A percentile compares a stretch with the other conserved stretches of the same genome.
Conservation (phyloP, 2,329 filamentous ascomycete genomes). For the Dothideomycetes sp. region DNA sequence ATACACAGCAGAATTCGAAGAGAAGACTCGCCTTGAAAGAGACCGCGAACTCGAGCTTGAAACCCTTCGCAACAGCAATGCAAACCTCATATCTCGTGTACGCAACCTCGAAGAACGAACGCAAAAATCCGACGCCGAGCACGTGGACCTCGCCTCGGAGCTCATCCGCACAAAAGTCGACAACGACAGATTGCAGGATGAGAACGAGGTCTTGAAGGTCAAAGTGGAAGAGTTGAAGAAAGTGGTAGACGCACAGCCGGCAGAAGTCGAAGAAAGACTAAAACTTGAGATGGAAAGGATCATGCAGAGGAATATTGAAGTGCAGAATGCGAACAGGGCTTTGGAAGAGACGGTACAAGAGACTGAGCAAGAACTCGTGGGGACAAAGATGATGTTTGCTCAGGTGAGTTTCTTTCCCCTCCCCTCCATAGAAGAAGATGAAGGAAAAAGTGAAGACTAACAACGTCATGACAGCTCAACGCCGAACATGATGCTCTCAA, state of each 20-base stretch:
- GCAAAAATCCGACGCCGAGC: slow-evolving; percentile 80
- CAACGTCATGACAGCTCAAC: slow-evolving; percentile 31
- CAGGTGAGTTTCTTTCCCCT: slow-evolving; percentile 58
- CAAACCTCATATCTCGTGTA: slow-evolving; percentile 63
- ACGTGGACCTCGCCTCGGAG: slow-evolving; percentile 83
- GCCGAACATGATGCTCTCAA: slow-evolving; percentile 40
- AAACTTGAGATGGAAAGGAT: slow-evolving; percentile 80
- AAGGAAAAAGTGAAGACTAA: background rate
- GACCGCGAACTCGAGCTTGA: slow-evolving; percentile 77
- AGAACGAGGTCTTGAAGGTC: slow-evolving; percentile 77
- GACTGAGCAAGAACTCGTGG: slow-evolving; percentile 84
- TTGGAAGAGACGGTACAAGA: slow-evolving; percentile 85
- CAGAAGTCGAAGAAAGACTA: slow-evolving; percentile 74
- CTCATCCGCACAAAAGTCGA: slow-evolving; percentile 87
- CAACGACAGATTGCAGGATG: slow-evolving; percentile 79
- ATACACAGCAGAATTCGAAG: slow-evolving; percentile 86
- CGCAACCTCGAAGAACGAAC: slow-evolving; percentile 79
- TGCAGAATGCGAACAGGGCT: slow-evolving; percentile 83
- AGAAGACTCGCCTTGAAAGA: slow-evolving; percentile 72
- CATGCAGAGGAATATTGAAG: slow-evolving; percentile 84
- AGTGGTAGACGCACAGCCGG: slow-evolving; percentile 82
- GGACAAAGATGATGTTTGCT: slow-evolving; percentile 89
- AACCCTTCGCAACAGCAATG: slow-evolving; percentile 56
- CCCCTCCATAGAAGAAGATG: background rate
- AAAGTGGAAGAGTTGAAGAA: slow-evolving; percentile 78